Conservation (phyloP, 73 alveolate species). For the Paraurostyla sp. region DNA sequence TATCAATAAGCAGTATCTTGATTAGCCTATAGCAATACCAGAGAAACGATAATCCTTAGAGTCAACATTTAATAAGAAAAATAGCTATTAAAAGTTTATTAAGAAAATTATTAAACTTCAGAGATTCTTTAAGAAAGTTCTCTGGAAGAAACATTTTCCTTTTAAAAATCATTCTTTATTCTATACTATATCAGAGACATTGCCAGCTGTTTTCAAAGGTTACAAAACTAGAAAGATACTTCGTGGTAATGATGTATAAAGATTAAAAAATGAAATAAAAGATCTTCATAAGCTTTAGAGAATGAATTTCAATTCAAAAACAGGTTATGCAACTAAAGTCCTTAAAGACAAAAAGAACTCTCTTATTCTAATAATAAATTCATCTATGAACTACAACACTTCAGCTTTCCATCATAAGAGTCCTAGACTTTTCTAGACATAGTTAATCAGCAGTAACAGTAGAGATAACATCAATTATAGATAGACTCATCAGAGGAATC, state of each 20-base stretch:
- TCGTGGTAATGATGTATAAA: neutral
- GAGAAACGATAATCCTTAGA: neutral
- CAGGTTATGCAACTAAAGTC: neutral
- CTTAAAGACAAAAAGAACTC: neutral
- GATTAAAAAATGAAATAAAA: neutral
- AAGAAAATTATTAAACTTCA: neutral
- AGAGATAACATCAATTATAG: too few relatives aligned
- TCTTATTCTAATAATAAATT: neutral
- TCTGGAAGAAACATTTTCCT: neutral
- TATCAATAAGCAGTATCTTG: neutral
- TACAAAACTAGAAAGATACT: neutral
- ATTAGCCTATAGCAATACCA: neutral
- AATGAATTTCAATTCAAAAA: neutral
- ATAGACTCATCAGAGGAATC: too few relatives aligned
- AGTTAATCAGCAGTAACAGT: too few relatives aligned
- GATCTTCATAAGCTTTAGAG: neutral
- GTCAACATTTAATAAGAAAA: neutral
- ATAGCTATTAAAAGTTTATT: neutral
- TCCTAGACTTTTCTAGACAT: neutral
- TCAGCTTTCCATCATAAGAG: too few relatives aligned
- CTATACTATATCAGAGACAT: neutral
- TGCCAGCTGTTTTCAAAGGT: neutral
- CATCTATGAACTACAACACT: too few relatives aligned
- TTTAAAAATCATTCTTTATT: neutral
- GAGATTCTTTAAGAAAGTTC: neutral